A percentile compares a stretch with the other conserved stretches of the same genome.
Conservation (phyloP, 2,329 filamentous ascomycete species). For the Xylariaceae sp. region DNA sequence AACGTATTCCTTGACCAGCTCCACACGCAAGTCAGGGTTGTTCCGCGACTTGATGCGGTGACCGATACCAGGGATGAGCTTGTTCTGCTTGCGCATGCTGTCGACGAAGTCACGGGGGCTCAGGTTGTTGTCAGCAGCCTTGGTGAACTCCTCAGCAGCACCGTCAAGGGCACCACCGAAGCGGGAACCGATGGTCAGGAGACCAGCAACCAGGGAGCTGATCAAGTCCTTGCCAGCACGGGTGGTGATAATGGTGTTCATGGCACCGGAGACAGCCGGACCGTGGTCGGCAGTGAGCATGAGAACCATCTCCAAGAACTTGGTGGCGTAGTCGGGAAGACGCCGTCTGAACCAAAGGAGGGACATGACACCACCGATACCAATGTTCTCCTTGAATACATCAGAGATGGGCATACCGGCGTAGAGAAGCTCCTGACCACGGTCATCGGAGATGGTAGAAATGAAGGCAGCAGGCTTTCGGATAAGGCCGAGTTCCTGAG, state of each 20-base stretch:
- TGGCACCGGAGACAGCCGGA: slow-evolving; percentile 96
- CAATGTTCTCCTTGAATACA: slow-evolving; percentile 97
- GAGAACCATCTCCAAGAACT: slow-evolving; percentile 99
- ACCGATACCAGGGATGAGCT: slow-evolving; percentile 98
- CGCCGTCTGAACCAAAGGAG: slow-evolving; percentile 99
- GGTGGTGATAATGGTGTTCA: slow-evolving; percentile 99
- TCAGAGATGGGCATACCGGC: slow-evolving; percentile 99
- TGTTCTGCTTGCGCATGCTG: slow-evolving; percentile 99
- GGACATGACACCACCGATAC: slow-evolving; percentile 99
- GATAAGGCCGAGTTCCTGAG: slow-evolving; percentile 97
- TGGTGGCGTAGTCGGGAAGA: slow-evolving; percentile 91
- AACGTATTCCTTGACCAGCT: slow-evolving; percentile 98
- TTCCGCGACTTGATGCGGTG: slow-evolving; percentile 99
- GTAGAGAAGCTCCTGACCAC: slow-evolving; percentile 98
- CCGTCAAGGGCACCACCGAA: slow-evolving; percentile 94
- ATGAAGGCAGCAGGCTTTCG: slow-evolving; percentile 99
- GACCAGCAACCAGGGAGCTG: slow-evolving; percentile 89
- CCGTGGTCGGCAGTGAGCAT: slow-evolving; percentile 99
- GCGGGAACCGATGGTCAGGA: slow-evolving; percentile 94
- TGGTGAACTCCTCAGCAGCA: slow-evolving; percentile 96
- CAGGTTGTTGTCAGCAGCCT: slow-evolving; percentile 95
- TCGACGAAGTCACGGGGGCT: slow-evolving; percentile 98
- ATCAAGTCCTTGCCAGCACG: slow-evolving; percentile 99
- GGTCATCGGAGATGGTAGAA: slow-evolving; percentile 98
- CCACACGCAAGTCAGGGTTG: slow-evolving; percentile 99